Conservation (phyloP, 1,284 basidiomycete genomes). For the Trametes hirsuta region DNA sequence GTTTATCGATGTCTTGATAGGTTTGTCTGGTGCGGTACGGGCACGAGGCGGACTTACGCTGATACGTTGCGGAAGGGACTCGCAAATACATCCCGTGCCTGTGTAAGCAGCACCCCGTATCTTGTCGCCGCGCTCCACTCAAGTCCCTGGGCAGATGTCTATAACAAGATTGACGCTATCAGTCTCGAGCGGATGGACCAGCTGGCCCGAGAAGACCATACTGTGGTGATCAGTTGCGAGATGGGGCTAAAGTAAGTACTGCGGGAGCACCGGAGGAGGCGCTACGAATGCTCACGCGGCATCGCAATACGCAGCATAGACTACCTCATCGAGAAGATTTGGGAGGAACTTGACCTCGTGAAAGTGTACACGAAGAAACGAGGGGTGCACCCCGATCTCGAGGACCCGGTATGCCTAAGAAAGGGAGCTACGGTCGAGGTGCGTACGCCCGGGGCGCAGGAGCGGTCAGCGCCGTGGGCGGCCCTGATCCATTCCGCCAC, state of each 20-base stretch:
- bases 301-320: conserved; percentile 62
- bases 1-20: conserved; percentile 96
- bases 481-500: conserved; percentile 5
- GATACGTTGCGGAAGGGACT: conserved; percentile 55
- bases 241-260: conserved; percentile 77
- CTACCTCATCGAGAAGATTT: conserved; percentile 87
- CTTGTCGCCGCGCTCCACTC: conserved; percentile 1
- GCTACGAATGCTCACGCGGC: conserved; percentile 2
- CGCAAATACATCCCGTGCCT: conserved; percentile 95
- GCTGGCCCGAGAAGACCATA: conserved; percentile 85
- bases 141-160: conserved; percentile 67
- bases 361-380: conserved; percentile 98
- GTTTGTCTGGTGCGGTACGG: conserved; percentile 38
- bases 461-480: conserved; percentile 11
- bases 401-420: conserved; percentile 92
- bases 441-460: conserved; percentile 10
- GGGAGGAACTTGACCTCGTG: conserved; percentile 86
- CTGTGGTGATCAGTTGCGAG: conserved; percentile 94
- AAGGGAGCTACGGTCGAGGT: conserved; percentile 94
- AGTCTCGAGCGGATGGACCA: conserved; percentile 91
- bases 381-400: conserved; percentile 89
- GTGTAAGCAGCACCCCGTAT: conserved; percentile 49
- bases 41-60: not conserved
- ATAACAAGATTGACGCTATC: conserved; percentile 94
- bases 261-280: conserved; percentile 1